Conservation (phyloP, 2,329 filamentous ascomycete genomes). For the Diaporthe citriasiana region DNA sequence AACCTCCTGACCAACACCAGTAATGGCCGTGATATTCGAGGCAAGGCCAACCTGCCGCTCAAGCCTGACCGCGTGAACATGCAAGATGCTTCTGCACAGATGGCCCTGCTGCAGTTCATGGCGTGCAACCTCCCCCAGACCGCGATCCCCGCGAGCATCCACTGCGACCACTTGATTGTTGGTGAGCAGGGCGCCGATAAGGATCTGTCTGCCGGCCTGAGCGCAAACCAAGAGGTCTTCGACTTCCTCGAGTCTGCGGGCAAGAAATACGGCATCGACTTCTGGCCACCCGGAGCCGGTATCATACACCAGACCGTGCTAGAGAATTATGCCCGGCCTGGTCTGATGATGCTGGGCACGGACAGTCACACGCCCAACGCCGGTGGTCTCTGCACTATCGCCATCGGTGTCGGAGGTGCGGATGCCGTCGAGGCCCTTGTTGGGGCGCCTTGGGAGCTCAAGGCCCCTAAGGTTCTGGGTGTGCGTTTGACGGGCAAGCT, state of each 20-base stretch:
- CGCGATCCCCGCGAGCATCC: slow-evolving; percentile 95
- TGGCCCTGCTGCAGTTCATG: slow-evolving; percentile 99
- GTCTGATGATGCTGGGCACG: slow-evolving; percentile 98
- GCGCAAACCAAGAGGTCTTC: slow-evolving; percentile 96
- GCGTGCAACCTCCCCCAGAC: slow-evolving; percentile 90
- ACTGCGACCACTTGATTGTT: slow-evolving; percentile 99
- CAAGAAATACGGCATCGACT: slow-evolving; percentile 93
- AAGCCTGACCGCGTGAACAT: slow-evolving; percentile 98
- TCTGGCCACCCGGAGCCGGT: slow-evolving; percentile 93
- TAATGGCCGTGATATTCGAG: slow-evolving; percentile 87
- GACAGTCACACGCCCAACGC: slow-evolving; percentile 98
- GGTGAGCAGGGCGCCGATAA: slow-evolving; percentile 90
- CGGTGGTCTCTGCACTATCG: slow-evolving; percentile 92
- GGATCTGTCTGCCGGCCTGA: slow-evolving; percentile 87
- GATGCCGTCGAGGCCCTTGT: slow-evolving; percentile 98
- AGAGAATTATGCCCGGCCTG: slow-evolving; percentile 97
- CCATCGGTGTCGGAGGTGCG: slow-evolving; percentile 96
- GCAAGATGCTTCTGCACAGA: slow-evolving; percentile 99
- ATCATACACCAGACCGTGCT: slow-evolving; percentile 98
- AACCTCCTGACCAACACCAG: slow-evolving; percentile 86
- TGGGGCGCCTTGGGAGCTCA: slow-evolving; percentile 96
- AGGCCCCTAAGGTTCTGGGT: slow-evolving; percentile 91
- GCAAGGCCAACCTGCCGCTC: slow-evolving; percentile 93
- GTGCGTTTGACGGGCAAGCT: slow-evolving; percentile 87
- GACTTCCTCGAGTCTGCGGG: slow-evolving; percentile 95